A percentile compares a stretch with the other conserved stretches of the same genome.
These are phyloP conservation scores for Cryphonectria naterciae DNA, from an alignment of 2,329 filamentous ascomycete genomes.

Conservation along the genomic window DNA sequence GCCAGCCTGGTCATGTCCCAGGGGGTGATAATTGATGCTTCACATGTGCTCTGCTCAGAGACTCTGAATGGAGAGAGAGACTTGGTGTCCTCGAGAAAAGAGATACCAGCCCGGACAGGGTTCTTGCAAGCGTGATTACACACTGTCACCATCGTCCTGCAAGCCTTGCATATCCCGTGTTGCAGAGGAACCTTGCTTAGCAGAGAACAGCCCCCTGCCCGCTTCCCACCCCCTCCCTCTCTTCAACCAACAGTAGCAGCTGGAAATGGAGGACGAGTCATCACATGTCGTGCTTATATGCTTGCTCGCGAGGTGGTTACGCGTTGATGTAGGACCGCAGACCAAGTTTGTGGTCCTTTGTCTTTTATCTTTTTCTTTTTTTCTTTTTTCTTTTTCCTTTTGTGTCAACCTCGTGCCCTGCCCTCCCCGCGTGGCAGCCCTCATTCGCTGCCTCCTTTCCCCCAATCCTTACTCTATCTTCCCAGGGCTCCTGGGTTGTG, in stretches of 20 bases:
- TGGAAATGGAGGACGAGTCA: neutral
- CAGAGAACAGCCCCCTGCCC: neutral
- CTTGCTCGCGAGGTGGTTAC: neutral
- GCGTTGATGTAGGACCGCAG: neutral
- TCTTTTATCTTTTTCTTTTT: neutral
- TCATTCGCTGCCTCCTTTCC: too few species aligned
- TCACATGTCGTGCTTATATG: neutral
- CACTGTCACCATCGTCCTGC: neutral
- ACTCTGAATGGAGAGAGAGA: neutral
- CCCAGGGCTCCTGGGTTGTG: neutral
- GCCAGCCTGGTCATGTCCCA: neutral
- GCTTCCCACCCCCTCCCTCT: neutral
- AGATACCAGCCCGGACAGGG: neutral
- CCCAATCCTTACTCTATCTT: neutral
- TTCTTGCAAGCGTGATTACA: neutral
- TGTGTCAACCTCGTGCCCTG: neutral
- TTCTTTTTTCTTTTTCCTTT: neutral
- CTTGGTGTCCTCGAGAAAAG: neutral
- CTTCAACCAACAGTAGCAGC: neutral
- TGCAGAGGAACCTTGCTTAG: neutral
- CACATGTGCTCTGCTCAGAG: conserved; percentile 1
- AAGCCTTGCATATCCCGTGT: neutral
- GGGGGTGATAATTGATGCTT: neutral
- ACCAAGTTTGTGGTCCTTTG: neutral
- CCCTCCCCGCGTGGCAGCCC: too few species aligned